Evolutionary conservation across 148 eudicot genomes (phyloP), one percentile per base, ranked within the genome.

Genomic region (Camellia sinensis): DNA sequence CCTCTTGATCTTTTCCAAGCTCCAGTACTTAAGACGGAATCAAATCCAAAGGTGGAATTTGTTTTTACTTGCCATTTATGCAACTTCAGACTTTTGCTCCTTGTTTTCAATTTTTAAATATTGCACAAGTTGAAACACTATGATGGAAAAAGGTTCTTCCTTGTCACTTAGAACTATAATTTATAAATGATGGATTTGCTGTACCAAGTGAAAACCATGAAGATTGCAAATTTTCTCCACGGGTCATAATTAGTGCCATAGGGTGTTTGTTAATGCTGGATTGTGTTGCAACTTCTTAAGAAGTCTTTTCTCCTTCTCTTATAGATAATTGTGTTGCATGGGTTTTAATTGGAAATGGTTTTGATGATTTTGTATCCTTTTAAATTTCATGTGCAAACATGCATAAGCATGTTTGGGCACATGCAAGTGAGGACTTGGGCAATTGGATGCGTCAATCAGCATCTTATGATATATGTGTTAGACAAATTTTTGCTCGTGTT

Each of bases 1-100:
- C 97, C 97, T 71, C 76, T 87, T 53, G 94, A 89, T 85, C 97
- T 93, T 78, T 93, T 95, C 69, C 86, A 89, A 80, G 98, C 98
- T 78, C 97, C 94, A 18, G 86, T 86, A 65, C 80, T 87, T 19
- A 95, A 95, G 92, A 74, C 85, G 48, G 98, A 95, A 82, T 83
- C 98, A 44, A 95, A 93, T 81, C 98, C 97, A 74, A 95, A 93
- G 97, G 98, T 94, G 78, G 44, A 64, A 62, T 45, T 61, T 65
- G 37, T 77, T 63, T 21, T 61, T 65, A 10, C 74, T 53, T 60
- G 46, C 56, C 60, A 64, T 53, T 48, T 14, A 46, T 73, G 54
- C 54, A 65, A 65, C 61, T 56, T 46, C n/a, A 17, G 4, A 6
- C 65, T 75, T 22, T 17, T 75, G 11, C 50, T 12, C 29, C 50